Evolutionary conservation across 495 filamentous ascomycete species (phyloP).

Genomic region (Durotheca rogersii): DNA sequence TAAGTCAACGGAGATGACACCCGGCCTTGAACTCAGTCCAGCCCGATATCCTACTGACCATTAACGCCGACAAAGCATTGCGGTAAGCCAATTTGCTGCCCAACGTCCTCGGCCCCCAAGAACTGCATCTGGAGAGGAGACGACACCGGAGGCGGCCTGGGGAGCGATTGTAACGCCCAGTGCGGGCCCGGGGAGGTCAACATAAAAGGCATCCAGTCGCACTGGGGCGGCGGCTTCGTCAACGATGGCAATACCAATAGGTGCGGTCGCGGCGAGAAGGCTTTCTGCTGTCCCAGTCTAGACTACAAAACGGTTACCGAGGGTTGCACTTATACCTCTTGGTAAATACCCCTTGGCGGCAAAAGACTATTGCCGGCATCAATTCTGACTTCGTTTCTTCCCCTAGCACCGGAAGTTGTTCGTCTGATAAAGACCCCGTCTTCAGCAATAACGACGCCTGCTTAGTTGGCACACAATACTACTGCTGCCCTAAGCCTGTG

Average conservation of each 20-base stretch:
- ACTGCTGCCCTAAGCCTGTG: neutral
- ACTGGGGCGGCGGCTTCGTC: slow-evolving; percentile 4
- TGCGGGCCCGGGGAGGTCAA: slow-evolving; percentile 1
- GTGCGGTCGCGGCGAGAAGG: slow-evolving; percentile 3
- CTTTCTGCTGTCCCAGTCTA: slow-evolving; percentile 1
- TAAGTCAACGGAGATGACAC: neutral
- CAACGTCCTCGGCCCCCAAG: neutral
- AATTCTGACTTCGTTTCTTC: neutral
- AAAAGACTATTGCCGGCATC: neutral
- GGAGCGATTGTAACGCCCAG: slow-evolving; percentile 4
- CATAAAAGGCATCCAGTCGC: neutral
- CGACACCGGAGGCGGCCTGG: neutral
- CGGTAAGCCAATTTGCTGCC: slow-evolving; percentile 7
- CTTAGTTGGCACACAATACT: neutral
- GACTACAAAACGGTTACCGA: neutral
- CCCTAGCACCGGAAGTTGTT: neutral
- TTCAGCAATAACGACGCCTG: neutral
- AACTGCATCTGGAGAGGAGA: slow-evolving; percentile 3
- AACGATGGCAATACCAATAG: slow-evolving; percentile 3
- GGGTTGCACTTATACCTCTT: neutral
- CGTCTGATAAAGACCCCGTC: neutral
- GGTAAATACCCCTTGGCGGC: neutral
- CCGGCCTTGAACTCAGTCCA: slow-evolving; percentile 1
- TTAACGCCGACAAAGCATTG: neutral
- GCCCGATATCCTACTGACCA: neutral